A percentile compares a stretch with the other conserved stretches of the same genome.
These are phyloP conservation scores for Xylariomycetidae sp. DNA, from an alignment of 2,329 filamentous ascomycete species.

Conservation along the genomic window DNA sequence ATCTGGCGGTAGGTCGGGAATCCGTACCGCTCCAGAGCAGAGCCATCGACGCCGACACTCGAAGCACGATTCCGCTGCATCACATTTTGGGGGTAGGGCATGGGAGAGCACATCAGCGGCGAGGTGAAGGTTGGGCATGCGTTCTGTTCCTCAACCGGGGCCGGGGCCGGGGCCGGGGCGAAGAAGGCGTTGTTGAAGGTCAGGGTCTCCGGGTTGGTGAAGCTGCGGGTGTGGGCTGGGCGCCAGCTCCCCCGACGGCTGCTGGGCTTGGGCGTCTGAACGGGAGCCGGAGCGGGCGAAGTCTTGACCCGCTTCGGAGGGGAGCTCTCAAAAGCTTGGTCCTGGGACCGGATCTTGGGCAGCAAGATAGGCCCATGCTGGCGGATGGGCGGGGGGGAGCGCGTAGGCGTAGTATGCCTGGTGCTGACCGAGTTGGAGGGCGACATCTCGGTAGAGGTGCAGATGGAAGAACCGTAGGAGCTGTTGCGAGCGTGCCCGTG, in stretches of 20 bases:
- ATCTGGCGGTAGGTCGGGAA: slow-evolving; percentile 82
- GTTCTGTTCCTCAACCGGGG: slow-evolving; percentile 28
- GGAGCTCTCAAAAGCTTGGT: slow-evolving; percentile 60
- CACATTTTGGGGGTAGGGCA: slow-evolving; percentile 47
- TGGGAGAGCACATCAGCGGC: slow-evolving; percentile 62
- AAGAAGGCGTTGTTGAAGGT: slow-evolving; percentile 34
- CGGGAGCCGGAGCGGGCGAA: slow-evolving; percentile 42
- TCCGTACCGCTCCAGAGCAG: slow-evolving; percentile 62
- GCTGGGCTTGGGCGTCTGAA: slow-evolving; percentile 29
- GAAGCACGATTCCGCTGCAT: slow-evolving; percentile 54
- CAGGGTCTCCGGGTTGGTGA: slow-evolving; percentile 53
- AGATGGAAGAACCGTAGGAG: slow-evolving; percentile 61
- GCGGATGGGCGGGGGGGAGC: slow-evolving; percentile 62
- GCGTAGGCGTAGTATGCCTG: slow-evolving; percentile 60
- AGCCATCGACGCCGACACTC: slow-evolving; percentile 61
- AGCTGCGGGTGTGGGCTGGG: slow-evolving; percentile 50
- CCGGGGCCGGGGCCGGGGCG: slow-evolving; percentile 23
- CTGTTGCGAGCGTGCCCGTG: slow-evolving; percentile 55
- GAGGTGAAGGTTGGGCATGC: slow-evolving; percentile 30
- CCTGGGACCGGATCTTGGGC: slow-evolving; percentile 80
- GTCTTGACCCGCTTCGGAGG: slow-evolving; percentile 53
- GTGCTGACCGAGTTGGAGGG: slow-evolving; percentile 61
- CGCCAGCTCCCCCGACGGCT: slow-evolving; percentile 30
- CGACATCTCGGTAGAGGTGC: slow-evolving; percentile 59
- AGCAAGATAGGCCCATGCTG: slow-evolving; percentile 75